These are phyloP conservation scores for Themeda triandra DNA, from an alignment of 176 grass and related monocot genomes.

Conservation along the genomic window DNA sequence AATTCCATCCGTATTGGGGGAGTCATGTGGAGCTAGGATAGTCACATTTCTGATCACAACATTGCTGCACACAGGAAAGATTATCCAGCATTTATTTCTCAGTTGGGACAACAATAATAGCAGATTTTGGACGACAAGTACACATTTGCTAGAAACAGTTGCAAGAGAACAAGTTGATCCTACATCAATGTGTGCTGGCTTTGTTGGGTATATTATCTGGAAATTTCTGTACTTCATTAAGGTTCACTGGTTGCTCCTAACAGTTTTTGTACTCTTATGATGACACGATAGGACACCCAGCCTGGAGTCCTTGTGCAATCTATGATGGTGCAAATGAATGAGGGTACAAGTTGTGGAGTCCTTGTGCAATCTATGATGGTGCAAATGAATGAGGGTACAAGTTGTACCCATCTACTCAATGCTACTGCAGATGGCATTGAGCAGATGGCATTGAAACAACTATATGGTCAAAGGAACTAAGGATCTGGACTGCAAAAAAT, in stretches of 20 bases:
- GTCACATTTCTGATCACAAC: slow-evolving; percentile 85
- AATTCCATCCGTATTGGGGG: slow-evolving; percentile 87
- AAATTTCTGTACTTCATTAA: slow-evolving; percentile 5
- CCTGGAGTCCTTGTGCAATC: slow-evolving; percentile 14
- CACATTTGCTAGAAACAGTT: slow-evolving; percentile 19
- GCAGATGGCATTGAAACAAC: not conserved
- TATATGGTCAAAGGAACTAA: slow-evolving; percentile 8
- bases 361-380: slow-evolving; percentile 1
- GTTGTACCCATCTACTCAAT: not conserved
- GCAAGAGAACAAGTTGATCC: slow-evolving; percentile 15
- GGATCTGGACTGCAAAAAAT: not conserved
- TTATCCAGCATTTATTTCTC: slow-evolving; percentile 34
- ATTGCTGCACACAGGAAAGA: slow-evolving; percentile 55
- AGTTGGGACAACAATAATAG: slow-evolving; percentile 14
- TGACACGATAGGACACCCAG: not conserved
- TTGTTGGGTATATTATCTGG: slow-evolving; percentile 23
- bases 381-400: slow-evolving; percentile 14
- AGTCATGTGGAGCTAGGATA: slow-evolving; percentile 84
- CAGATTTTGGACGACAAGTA: slow-evolving; percentile 28
- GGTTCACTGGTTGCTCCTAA: slow-evolving; percentile 13
- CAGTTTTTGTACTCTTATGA: slow-evolving; percentile 17
- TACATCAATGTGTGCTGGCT: slow-evolving; percentile 10
- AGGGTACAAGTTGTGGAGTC: slow-evolving; percentile 9
- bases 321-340: slow-evolving; percentile 11
- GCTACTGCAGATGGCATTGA: not conserved